These are phyloP conservation scores for Cymodocea nodosa DNA, from an alignment of 116 monocot species.

Conservation along the genomic window DNA sequence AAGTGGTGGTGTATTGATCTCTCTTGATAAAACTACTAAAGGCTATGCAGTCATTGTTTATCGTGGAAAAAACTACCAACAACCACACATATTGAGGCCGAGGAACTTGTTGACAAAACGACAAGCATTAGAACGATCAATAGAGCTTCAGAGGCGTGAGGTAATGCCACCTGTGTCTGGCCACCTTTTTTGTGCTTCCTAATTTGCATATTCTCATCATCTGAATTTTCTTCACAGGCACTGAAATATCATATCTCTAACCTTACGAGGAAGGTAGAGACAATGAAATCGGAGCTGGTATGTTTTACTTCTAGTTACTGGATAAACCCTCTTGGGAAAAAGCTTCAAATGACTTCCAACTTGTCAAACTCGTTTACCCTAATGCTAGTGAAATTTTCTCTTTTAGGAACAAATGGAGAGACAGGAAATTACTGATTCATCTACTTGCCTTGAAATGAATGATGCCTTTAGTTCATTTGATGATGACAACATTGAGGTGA, in stretches of 20 bases:
- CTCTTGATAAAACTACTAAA: constrained; percentile 94
- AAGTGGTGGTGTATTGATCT: constrained; percentile 86
- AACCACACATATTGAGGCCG: constrained; percentile 52
- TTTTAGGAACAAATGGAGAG: constrained; percentile 47
- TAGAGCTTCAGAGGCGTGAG: constrained; percentile 98
- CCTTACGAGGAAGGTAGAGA: constrained; percentile 39
- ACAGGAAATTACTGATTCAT: constrained; percentile 11
- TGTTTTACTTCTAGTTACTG: not conserved
- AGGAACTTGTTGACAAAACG: constrained; percentile 65
- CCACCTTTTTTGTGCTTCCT: not conserved
- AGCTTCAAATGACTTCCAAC: not conserved
- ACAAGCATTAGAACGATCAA: constrained; percentile 84
- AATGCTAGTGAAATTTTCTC: not conserved
- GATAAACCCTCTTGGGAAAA: not conserved
- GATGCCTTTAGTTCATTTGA: constrained; percentile 13
- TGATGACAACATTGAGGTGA: constrained; percentile 63
- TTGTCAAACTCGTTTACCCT: not conserved
- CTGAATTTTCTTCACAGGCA: constrained; percentile 35
- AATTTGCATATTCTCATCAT: not conserved
- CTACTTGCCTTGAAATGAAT: constrained; percentile 11
- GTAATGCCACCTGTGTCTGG: constrained; percentile 20
- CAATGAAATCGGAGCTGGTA: constrained; percentile 62
- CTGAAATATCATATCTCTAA: constrained; percentile 62
- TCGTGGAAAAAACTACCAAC: constrained; percentile 88
- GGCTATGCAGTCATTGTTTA: constrained; percentile 88